Conservation (phyloP, 2,329 filamentous ascomycete genomes). For the Neopestalotiopsis rosae region DNA sequence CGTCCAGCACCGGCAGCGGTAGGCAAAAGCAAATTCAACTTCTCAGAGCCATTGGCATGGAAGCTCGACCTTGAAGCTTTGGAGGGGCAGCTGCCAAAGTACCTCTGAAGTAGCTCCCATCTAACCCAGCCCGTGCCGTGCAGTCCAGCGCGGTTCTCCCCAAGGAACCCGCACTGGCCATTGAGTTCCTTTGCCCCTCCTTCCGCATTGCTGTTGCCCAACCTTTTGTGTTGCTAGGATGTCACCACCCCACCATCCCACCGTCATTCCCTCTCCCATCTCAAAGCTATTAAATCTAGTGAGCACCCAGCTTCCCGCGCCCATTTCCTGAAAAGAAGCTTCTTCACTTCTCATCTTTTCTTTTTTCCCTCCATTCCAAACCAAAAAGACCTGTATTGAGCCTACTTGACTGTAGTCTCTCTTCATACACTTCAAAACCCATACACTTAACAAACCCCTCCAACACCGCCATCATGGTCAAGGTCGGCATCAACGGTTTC, state of each 20-base stretch:
- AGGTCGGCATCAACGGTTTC: slow-evolving; percentile 99
- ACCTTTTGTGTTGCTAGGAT: slow-evolving; percentile 16
- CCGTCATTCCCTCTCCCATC: slow-evolving; percentile 15
- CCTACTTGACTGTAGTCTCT: background rate
- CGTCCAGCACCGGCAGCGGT: background rate
- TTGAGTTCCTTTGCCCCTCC: slow-evolving; percentile 13
- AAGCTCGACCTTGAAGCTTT: background rate
- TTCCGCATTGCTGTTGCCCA: slow-evolving; percentile 14
- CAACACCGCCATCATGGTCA: slow-evolving; percentile 54
- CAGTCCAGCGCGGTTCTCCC: background rate
- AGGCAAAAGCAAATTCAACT: background rate
- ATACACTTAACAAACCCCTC: slow-evolving; percentile 5
- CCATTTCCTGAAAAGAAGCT: background rate
- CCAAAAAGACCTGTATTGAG: background rate
- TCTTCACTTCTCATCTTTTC: slow-evolving; percentile 7
- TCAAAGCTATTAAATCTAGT: slow-evolving; percentile 18
- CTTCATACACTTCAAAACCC: background rate
- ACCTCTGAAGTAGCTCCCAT: slow-evolving; percentile 16
- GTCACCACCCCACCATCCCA: slow-evolving; percentile 19
- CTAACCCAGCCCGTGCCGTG: background rate
- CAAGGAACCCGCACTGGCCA: slow-evolving; percentile 8
- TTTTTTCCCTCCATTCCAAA: background rate
- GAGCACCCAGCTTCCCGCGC: background rate
- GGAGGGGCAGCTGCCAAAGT: slow-evolving; percentile 13
- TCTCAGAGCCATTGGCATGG: background rate